These are phyloP conservation scores for Moelleriella libera DNA, from an alignment of 2,329 filamentous ascomycete genomes.

Conservation along the genomic window DNA sequence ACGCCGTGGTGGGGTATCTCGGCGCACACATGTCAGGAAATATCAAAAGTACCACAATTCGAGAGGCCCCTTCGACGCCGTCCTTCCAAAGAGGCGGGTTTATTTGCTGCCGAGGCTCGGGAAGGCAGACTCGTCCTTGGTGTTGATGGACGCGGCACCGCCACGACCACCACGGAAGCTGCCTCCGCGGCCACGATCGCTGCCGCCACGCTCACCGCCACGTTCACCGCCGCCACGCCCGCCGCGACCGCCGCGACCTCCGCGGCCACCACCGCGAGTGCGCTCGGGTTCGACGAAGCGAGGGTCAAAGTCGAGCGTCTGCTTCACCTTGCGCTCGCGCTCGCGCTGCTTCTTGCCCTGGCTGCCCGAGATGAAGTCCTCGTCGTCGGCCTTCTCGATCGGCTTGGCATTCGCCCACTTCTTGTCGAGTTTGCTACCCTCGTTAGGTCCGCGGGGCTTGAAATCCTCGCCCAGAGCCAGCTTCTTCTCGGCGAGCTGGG, in stretches of 20 bases:
- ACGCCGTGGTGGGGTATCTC: slow-evolving; percentile 5
- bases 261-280: slow-evolving; percentile 35
- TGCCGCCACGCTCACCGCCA: slow-evolving; percentile 32
- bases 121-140: slow-evolving; percentile 43
- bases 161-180: slow-evolving; percentile 28
- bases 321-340: slow-evolving; percentile 87
- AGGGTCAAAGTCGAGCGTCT: slow-evolving; percentile 77
- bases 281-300: slow-evolving; percentile 61
- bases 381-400: slow-evolving; percentile 49
- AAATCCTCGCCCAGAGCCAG: slow-evolving; percentile 47
- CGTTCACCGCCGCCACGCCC: slow-evolving; percentile 35
- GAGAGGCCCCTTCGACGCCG: background rate
- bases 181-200: slow-evolving; percentile 29
- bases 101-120: slow-evolving; percentile 45
- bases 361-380: slow-evolving; percentile 64
- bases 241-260: slow-evolving; percentile 36
- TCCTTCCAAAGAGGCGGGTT: slow-evolving; percentile 4
- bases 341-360: slow-evolving; percentile 70
- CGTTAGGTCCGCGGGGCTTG: slow-evolving; percentile 79
- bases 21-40: slow-evolving; percentile 1
- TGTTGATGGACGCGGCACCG: slow-evolving; percentile 32
- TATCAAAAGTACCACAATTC: slow-evolving; percentile 1
- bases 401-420: slow-evolving; percentile 83
- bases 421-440: slow-evolving; percentile 76
- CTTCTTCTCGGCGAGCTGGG: slow-evolving; percentile 60